These are phyloP conservation scores for Mycena crocata DNA, from an alignment of 768 basidiomycete genomes.

Conservation along the genomic window DNA sequence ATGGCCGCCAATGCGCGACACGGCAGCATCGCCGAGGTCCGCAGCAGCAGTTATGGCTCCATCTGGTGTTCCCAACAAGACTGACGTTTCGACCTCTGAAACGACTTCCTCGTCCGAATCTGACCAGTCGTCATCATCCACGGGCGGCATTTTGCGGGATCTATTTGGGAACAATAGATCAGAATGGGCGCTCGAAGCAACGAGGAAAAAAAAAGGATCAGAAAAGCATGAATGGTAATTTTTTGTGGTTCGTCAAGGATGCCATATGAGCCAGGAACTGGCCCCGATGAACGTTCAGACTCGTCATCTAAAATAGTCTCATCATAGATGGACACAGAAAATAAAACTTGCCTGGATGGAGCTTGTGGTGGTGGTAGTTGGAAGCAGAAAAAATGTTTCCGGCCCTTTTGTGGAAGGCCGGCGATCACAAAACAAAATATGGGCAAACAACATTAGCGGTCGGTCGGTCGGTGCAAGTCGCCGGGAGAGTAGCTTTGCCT, in stretches of 20 bases:
- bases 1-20: conserved; percentile 90
- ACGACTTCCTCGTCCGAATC: conserved; percentile 79
- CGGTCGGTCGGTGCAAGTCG: not conserved
- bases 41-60: conserved; percentile 66
- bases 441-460: not conserved
- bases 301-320: conserved; percentile 71
- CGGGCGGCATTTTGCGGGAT: conserved; percentile 54
- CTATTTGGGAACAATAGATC: conserved; percentile 32
- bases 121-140: conserved; percentile 75
- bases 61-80: conserved; percentile 85
- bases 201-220: conserved; percentile 59
- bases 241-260: conserved; percentile 70
- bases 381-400: not conserved
- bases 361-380: conserved; percentile 25
- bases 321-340: conserved; percentile 46
- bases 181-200: conserved; percentile 33
- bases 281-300: conserved; percentile 70
- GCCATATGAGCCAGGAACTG: conserved; percentile 59
- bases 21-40: conserved; percentile 80
- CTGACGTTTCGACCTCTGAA: conserved; percentile 73
- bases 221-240: conserved; percentile 83
- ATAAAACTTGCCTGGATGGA: conserved; percentile 38
- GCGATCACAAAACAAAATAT: not conserved
- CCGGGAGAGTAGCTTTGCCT: conserved; percentile 25
- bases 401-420: too few species aligned